Percentiles rank a stretch among this genome's conserved stretches.
These are phyloP conservation scores for Saitozyma podzolica DNA, from an alignment of 768 basidiomycete species.

Conservation along the genomic window DNA sequence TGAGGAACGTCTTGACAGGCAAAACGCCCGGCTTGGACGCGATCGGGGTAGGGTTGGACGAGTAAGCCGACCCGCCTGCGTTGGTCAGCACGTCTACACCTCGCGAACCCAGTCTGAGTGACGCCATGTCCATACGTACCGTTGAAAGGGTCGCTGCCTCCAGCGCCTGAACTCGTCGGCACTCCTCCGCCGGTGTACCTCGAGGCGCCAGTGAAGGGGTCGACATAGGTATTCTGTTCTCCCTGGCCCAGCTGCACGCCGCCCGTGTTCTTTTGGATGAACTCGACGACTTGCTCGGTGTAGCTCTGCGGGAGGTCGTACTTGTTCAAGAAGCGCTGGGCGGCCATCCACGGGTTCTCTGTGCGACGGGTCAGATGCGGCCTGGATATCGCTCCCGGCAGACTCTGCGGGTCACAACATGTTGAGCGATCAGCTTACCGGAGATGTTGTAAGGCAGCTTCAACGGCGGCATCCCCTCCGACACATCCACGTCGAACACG, in stretches of 20 bases:
- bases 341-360: conserved; percentile 91
- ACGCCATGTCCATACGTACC: conserved; percentile 54
- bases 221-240: conserved; percentile 63
- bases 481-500: conserved; percentile 97
- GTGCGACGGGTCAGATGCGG: neutral
- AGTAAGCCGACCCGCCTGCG: conserved; percentile 41
- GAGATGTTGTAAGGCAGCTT: conserved; percentile 90
- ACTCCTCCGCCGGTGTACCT: conserved; percentile 35
- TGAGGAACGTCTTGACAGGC: conserved; percentile 59
- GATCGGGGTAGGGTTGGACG: conserved; percentile 51
- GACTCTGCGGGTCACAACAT: neutral
- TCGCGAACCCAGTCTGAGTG: conserved; percentile 62
- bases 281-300: conserved; percentile 83
- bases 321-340: conserved; percentile 77
- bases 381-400: neutral
- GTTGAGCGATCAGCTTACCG: conserved; percentile 58
- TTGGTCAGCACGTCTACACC: conserved; percentile 61
- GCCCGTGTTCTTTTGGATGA: conserved; percentile 87
- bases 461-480: conserved; percentile 86
- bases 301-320: conserved; percentile 82
- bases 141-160: conserved; percentile 42
- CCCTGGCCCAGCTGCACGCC: conserved; percentile 65
- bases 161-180: conserved; percentile 13
- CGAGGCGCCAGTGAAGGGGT: conserved; percentile 80
- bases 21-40: conserved; percentile 49